Percentiles rank a stretch among this genome's conserved stretches.
Conservation (phyloP, 352 stramenopile species). For the Pythium biforme region DNA sequence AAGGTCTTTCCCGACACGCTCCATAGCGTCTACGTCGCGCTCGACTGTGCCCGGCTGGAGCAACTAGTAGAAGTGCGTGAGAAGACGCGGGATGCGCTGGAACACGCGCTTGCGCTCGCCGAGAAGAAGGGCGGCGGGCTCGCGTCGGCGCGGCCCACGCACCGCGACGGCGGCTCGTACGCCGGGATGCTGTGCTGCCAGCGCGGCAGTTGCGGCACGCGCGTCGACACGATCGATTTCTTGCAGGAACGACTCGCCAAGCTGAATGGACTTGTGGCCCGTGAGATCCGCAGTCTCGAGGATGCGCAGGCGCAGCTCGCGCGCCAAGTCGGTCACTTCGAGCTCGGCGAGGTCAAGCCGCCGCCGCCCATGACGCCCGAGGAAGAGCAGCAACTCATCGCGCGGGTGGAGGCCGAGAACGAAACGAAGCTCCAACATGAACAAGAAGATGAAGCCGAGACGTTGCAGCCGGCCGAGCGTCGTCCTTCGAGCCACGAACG, state of each 20-base stretch:
- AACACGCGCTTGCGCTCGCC: slow-evolving; percentile 50
- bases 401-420: neutral
- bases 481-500: neutral
- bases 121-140: slow-evolving; percentile 33
- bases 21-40: slow-evolving; percentile 61
- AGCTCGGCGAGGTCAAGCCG: slow-evolving; percentile 19
- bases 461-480: neutral
- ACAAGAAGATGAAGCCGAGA: neutral
- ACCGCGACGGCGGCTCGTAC: slow-evolving; percentile 51
- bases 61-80: slow-evolving; percentile 53
- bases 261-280: slow-evolving; percentile 57
- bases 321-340: slow-evolving; percentile 34
- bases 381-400: slow-evolving; percentile 10
- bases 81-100: slow-evolving; percentile 39
- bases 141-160: slow-evolving; percentile 30
- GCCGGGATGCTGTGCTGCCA: slow-evolving; percentile 39
- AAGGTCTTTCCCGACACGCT: slow-evolving; percentile 67
- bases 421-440: neutral
- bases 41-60: slow-evolving; percentile 66
- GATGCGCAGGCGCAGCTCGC: slow-evolving; percentile 51
- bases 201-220: slow-evolving; percentile 30
- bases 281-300: slow-evolving; percentile 66
- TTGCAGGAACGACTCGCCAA: slow-evolving; percentile 53
- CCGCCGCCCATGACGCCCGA: slow-evolving; percentile 16
- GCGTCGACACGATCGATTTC: slow-evolving; percentile 63